A percentile compares a stretch with the other conserved stretches of the same genome.
Conservation (phyloP, 2,329 filamentous ascomycete species). For the Paecilomyces formosus region DNA sequence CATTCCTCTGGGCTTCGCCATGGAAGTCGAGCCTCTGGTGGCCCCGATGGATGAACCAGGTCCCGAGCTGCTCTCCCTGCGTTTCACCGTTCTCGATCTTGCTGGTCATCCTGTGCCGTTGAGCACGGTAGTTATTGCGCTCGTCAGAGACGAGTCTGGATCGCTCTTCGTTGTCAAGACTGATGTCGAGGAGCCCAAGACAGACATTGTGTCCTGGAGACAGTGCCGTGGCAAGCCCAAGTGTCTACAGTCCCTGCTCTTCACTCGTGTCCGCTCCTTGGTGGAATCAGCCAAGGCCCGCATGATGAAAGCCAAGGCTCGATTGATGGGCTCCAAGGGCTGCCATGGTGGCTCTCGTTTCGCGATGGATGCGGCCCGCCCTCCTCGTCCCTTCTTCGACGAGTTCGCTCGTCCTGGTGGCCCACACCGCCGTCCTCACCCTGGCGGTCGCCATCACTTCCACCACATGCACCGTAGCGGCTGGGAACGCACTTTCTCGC, state of each 20-base stretch:
- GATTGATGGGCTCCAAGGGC: constrained; percentile 18
- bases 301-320: constrained; percentile 21
- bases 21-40: constrained; percentile 29
- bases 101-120: constrained; percentile 35
- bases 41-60: constrained; percentile 21
- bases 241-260: constrained; percentile 30
- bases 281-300: constrained; percentile 30
- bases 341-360: constrained; percentile 20
- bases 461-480: constrained; percentile 25
- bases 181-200: constrained; percentile 29
- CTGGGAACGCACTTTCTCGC: constrained; percentile 32
- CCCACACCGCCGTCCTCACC: constrained; percentile 16
- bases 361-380: not conserved
- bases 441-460: constrained; percentile 15
- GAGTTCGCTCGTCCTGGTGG: constrained; percentile 9
- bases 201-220: constrained; percentile 32
- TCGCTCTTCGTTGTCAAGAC: constrained; percentile 30
- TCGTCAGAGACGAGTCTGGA: constrained; percentile 28
- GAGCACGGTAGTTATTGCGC: constrained; percentile 34
- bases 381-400: constrained; percentile 7
- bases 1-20: constrained; percentile 34
- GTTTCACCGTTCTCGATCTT: constrained; percentile 40
- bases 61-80: constrained; percentile 28
- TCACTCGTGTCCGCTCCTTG: constrained; percentile 32
- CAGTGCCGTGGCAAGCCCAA: constrained; percentile 34